phyloP scores from a whole-genome alignment of 352 stramenopile species.

The Globisporangium recalcitrans region DNA sequence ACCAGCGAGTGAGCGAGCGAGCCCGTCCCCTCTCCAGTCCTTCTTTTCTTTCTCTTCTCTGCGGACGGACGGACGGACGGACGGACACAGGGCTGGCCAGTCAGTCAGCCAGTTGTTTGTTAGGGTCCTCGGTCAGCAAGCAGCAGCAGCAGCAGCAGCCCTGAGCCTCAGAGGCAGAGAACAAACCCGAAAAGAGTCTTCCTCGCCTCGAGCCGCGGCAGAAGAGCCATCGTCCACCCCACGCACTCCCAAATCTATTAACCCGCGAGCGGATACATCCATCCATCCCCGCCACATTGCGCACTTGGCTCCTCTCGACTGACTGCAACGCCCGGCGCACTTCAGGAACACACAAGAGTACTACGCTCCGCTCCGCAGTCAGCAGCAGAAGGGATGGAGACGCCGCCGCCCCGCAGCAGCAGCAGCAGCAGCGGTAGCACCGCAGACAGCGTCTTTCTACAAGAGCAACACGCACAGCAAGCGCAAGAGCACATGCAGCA shows the following conservation, averaged over 20 bases:
- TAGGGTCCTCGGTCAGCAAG: neutral
- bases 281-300: neutral
- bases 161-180: conserved; percentile 3
- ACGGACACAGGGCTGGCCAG: neutral
- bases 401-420: neutral
- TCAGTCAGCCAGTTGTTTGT: conserved; percentile 1
- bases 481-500: neutral
- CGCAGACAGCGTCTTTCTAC: conserved; percentile 6
- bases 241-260: conserved; percentile 12
- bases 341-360: conserved; percentile 2
- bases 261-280: conserved; percentile 2
- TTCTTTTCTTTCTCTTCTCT: conserved; percentile 9
- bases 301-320: conserved; percentile 1
- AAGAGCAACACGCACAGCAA: neutral
- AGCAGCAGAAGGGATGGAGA: conserved; percentile 5
- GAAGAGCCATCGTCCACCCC: conserved; percentile 18
- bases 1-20: conserved; percentile 1
- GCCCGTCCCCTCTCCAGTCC: neutral
- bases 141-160: neutral
- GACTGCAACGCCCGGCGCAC: neutral
- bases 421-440: neutral
- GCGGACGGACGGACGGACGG: neutral
- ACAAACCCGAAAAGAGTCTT: conserved; percentile 6
- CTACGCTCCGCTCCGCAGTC: neutral
- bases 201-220: conserved; percentile 4